Base-by-base conservation (phyloP, 805 yeast genomes). In the Starmerella bombicola region DNA sequence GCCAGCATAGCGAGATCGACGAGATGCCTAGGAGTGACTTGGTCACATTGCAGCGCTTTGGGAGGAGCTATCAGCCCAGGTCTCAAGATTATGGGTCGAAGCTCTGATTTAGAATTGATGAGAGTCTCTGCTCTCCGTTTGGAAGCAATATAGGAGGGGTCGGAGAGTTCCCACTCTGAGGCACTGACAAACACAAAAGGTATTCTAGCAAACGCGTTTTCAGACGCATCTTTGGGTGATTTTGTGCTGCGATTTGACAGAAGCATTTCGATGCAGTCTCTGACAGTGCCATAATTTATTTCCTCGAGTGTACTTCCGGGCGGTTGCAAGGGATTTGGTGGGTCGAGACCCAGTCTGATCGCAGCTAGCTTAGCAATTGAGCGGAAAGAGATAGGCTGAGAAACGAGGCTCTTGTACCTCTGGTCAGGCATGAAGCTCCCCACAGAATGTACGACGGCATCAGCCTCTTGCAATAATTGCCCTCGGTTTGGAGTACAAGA, bases 141-240 rank as follows among this genome's bases (percentile, higher is more conserved):
- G 18, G 91, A 74, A 8, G 68, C 65, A 26, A 85, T 73, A 57
- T 85, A 85, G 1, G 78, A 85, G 0, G 62, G 53, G 1, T 91
- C 88, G 5, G 80, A 61, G 18, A 78, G 60, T 38, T 74, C 71
- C 40, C 78, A 77, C 36, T 66, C 61, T 50, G 82, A 93, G 1
- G 95, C 95, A 0, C 93, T 81, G 2, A 85, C 69, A 53, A 82
- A 85, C 0, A 80, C 83, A 54, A 78, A 78, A 7, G 71, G 53
- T 45, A 50, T 31, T 47, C 47, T 34, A 8, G 32, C 9, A 10
- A 8, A 8, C n/a, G 18, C 17, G 17, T 10, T 9, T 15, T 9
- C 9, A 8, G 18, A 17, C n/a, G 32, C 32, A 8, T 15, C 32
- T 15, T 16, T 9, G 9, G 18, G 9, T 17, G 32, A 17, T 9